Percentiles rank a stretch among this genome's conserved stretches.
These are phyloP conservation scores for Eucalyptus rudis DNA, from an alignment of 345 rosid genomes.

Conservation along the genomic window DNA sequence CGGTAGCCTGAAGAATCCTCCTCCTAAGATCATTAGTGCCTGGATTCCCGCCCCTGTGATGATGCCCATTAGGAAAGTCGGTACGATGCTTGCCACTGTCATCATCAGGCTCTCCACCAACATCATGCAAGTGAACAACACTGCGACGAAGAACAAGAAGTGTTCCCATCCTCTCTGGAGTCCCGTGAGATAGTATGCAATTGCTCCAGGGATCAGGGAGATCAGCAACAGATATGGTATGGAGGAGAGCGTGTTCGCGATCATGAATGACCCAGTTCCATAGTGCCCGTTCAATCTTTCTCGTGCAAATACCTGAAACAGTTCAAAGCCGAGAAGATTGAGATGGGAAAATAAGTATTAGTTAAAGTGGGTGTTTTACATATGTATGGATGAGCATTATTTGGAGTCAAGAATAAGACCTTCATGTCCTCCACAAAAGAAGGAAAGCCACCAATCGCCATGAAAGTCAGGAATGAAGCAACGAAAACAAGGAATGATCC, in stretches of 20 bases:
- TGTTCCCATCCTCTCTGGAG: background rate
- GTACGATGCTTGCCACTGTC: background rate
- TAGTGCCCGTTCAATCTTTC: constrained; percentile 3
- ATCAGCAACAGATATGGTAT: background rate
- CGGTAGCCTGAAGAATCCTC: background rate
- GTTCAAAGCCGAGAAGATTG: background rate
- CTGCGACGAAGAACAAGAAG: background rate
- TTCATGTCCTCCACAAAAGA: background rate
- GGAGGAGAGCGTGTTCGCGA: background rate
- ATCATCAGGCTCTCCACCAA: background rate
- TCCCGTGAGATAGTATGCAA: background rate
- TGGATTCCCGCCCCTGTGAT: background rate
- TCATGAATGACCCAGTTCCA: background rate
- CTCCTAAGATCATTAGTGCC: background rate
- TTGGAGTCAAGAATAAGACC: background rate
- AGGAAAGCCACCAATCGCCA: constrained; percentile 2
- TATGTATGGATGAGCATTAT: background rate
- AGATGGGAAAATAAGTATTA: background rate
- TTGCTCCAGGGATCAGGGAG: background rate
- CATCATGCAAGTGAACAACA: background rate
- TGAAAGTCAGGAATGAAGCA: background rate
- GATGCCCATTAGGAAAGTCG: background rate
- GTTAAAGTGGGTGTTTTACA: background rate
- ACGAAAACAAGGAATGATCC: background rate
- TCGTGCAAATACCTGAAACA: constrained; percentile 7